Evolutionary conservation across 78 protist genomes (phyloP), one percentile per base, ranked within the genome.

Genomic region (Fonticula alba): DNA sequence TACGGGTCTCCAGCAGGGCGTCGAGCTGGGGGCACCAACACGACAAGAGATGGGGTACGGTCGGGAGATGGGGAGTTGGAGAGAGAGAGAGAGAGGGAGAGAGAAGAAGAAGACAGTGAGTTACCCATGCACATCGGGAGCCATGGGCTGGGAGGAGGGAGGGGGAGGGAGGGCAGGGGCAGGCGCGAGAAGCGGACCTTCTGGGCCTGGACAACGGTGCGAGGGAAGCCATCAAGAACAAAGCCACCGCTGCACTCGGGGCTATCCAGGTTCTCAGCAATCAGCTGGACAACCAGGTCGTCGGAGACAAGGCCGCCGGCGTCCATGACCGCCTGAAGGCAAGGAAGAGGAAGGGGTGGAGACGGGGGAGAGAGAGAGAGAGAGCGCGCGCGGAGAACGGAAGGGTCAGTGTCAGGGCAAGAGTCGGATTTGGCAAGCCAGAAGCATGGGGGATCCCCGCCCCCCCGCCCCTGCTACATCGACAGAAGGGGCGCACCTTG

Each of bases 171-270:
- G n/a, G n/a, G n/a, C n/a, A n/a, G n/a, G n/a, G n/a, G n/a, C n/a
- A n/a, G n/a, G n/a, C n/a, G n/a, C n/a, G n/a, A n/a, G n/a, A n/a
- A n/a, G n/a, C 17, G 29, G 4, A 79, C 73, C 52, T 37, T 76
- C 64, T 80, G 65, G n/a, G 98, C 98, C 77, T 93, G 98, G 38
- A 0, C 63, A 17, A 87, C 80, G 32, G 97, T 90, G 46, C 98
- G 82, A 26, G 98, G 98, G 81, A 92, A 92, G 50, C 98, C 98
- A 54, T 93, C 98, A 13, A 93, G 68, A 40, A 93, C 72, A 81
- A 89, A 93, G 32, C 98, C 97, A 15, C 69, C 70, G 29, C 2
- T 10, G 71, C 95, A 91, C 56, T 75, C 88, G 17, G 91, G 92
- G 17, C 49, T 26, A 22, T 11, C 40, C 51, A 91, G 59, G 50